phyloP scores from a whole-genome alignment of 1,284 basidiomycete species.

The Phellopilus nigrolimitatus region DNA sequence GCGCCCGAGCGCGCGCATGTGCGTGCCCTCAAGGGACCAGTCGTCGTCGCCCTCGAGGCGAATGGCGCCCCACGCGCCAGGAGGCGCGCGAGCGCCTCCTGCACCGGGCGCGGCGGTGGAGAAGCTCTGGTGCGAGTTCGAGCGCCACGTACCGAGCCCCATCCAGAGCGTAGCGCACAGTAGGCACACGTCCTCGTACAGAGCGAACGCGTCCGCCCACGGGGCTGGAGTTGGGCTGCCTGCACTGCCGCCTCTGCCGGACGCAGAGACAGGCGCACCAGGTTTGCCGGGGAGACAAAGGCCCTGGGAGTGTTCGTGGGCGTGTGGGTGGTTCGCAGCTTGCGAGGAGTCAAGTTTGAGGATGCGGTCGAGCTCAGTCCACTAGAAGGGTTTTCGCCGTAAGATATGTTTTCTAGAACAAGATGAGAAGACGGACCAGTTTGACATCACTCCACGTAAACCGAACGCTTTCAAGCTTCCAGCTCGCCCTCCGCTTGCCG shows the following conservation, averaged over 20 bases:
- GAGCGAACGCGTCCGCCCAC: constrained; percentile 71
- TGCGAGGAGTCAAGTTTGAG: constrained; percentile 46
- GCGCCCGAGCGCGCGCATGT: constrained; percentile 56
- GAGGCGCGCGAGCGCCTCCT: not conserved
- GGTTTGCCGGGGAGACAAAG: no score
- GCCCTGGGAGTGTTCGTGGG: constrained; percentile 36
- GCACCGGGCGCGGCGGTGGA: constrained; percentile 41
- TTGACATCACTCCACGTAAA: constrained; percentile 79
- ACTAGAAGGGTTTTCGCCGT: no score
- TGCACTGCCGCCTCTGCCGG: constrained; percentile 21
- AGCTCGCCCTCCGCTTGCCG: constrained; percentile 24
- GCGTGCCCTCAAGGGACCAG: constrained; percentile 25
- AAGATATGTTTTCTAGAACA: not conserved
- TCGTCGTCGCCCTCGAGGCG: constrained; percentile 58
- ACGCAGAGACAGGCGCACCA: constrained; percentile 21
- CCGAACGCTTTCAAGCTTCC: constrained; percentile 51
- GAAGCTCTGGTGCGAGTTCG: constrained; percentile 41
- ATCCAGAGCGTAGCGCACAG: constrained; percentile 75
- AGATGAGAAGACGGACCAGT: constrained; percentile 41
- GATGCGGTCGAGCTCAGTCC: constrained; percentile 68
- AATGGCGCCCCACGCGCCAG: constrained; percentile 50
- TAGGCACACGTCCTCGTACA: constrained; percentile 78
- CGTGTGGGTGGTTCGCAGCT: constrained; percentile 22
- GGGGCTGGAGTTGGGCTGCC: constrained; percentile 29
- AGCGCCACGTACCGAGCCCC: constrained; percentile 64